phyloP scores from a whole-genome alignment of 1,284 basidiomycete genomes.

The Puccinia coronata region DNA sequence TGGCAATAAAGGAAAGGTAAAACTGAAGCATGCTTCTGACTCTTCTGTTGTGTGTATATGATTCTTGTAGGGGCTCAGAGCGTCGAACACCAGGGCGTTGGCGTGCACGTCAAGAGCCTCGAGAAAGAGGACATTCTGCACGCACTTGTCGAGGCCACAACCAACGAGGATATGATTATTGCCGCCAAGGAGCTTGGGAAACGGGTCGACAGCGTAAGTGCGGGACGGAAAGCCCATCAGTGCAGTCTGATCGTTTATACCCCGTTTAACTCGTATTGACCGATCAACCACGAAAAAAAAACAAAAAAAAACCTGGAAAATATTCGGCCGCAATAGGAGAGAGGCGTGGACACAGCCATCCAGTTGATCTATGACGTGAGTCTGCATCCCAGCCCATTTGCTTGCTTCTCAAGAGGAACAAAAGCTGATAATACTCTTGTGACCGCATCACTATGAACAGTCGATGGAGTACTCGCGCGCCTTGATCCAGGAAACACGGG shows the following conservation, averaged over 20 bases:
- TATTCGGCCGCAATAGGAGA: background rate
- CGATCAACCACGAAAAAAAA: too few relatives aligned
- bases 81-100: slow-evolving; percentile 81
- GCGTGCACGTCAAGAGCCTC: slow-evolving; percentile 70
- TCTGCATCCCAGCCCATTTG: too few relatives aligned
- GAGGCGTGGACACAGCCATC: slow-evolving; percentile 22
- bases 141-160: slow-evolving; percentile 78
- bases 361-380: slow-evolving; percentile 9
- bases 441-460: background rate
- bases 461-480: background rate
- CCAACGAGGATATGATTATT: slow-evolving; percentile 79
- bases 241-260: too few relatives aligned
- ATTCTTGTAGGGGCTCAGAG: slow-evolving; percentile 51
- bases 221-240: background rate
- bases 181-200: slow-evolving; percentile 79
- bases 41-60: background rate
- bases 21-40: background rate
- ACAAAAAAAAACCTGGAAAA: background rate
- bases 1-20: background rate
- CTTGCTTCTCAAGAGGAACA: background rate
- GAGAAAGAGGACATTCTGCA: slow-evolving; percentile 74
- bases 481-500: background rate
- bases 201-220: slow-evolving; percentile 66
- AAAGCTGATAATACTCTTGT: background rate
- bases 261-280: background rate